Base-by-base conservation (phyloP, 495 filamentous ascomycete species). In the Gamarada debralockiae region DNA sequence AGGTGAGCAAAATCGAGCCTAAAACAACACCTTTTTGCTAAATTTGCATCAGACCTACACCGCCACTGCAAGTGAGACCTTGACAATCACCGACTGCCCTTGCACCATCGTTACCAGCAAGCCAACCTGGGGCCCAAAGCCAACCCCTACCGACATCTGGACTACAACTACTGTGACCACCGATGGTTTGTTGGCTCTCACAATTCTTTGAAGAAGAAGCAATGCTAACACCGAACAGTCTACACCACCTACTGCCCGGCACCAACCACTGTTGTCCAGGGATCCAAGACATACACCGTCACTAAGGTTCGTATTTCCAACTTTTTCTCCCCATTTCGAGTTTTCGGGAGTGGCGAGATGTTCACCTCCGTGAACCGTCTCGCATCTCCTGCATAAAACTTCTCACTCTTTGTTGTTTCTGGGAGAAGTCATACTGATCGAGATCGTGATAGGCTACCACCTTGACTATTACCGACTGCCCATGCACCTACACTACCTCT, bases 191-290 rank as follows among this genome's bases (percentile, higher is more conserved):
- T 81, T 77, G 27, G 63, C n/a, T n/a, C n/a, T n/a, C n/a, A n/a
- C n/a, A n/a, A n/a, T n/a, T n/a, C n/a, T n/a, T n/a, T n/a, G n/a
- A n/a, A n/a, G n/a, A n/a, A n/a, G n/a, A n/a, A n/a, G n/a, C n/a
- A n/a, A n/a, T n/a, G n/a, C n/a, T n/a, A n/a, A n/a, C n/a, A n/a
- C n/a, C n/a, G n/a, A n/a, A n/a, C n/a, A n/a, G n/a, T 70, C 34
- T 81, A 76, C 71, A 80, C 77, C 64, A 86, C 84, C 63, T 68
- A 63, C 60, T 72, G 70, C 60, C 70, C 70, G 2, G 61, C 62
- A 60, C 38, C 64, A 4, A 62, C 59, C 9, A 55, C 47, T 27
- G 38, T 62, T 33, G 51, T 46, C 27, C 55, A 62, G 39, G 48
- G 48, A 25, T 41, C 55, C 31, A 52, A 55, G 43, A 58, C 55